A percentile compares a stretch with the other conserved stretches of the same genome.
phyloP scores from a whole-genome alignment of 2,329 filamentous ascomycete genomes.

The Scedosporium dehoogii region DNA sequence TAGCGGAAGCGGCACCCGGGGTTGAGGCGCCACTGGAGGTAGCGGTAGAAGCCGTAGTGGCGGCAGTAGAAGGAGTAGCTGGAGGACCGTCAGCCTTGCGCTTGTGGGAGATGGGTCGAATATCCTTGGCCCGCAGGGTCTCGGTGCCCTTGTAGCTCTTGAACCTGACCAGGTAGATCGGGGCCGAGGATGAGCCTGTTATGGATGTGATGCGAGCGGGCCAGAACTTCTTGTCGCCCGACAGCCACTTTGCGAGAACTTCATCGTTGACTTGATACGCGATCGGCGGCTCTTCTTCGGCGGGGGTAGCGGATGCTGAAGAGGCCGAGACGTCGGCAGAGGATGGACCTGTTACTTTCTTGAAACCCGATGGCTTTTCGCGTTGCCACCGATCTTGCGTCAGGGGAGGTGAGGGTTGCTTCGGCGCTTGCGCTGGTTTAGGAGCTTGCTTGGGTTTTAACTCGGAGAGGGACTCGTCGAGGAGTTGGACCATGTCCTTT shows the following conservation, averaged over 20 bases:
- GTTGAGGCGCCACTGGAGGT: slow-evolving; percentile 8
- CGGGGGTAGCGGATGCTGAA: slow-evolving; percentile 25
- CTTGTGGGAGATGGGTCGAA: slow-evolving; percentile 71
- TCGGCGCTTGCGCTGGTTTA: slow-evolving; percentile 38
- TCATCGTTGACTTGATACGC: slow-evolving; percentile 81
- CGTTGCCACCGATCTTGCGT: neutral
- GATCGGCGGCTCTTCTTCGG: slow-evolving; percentile 43
- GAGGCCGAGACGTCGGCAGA: slow-evolving; percentile 15
- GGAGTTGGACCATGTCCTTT: slow-evolving; percentile 67
- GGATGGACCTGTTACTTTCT: slow-evolving; percentile 39
- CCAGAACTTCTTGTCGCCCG: slow-evolving; percentile 84
- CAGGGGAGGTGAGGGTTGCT: slow-evolving; percentile 9
- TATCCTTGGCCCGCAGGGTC: slow-evolving; percentile 71
- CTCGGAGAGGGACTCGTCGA: slow-evolving; percentile 73
- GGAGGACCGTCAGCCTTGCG: slow-evolving; percentile 76
- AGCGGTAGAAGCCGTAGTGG: slow-evolving; percentile 30
- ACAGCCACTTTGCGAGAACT: slow-evolving; percentile 82
- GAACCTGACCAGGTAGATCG: slow-evolving; percentile 92
- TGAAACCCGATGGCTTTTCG: slow-evolving; percentile 53
- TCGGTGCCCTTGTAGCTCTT: slow-evolving; percentile 82
- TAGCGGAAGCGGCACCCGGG: slow-evolving; percentile 20
- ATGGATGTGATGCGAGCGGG: slow-evolving; percentile 87
- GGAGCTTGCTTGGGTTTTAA: slow-evolving; percentile 45
- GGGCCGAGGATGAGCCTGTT: slow-evolving; percentile 81
- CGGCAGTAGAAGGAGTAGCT: slow-evolving; percentile 27